Percentiles rank a stretch among this genome's conserved stretches.
Conservation (phyloP, 1,284 basidiomycete species). For the Pyrrhoderma noxium region DNA sequence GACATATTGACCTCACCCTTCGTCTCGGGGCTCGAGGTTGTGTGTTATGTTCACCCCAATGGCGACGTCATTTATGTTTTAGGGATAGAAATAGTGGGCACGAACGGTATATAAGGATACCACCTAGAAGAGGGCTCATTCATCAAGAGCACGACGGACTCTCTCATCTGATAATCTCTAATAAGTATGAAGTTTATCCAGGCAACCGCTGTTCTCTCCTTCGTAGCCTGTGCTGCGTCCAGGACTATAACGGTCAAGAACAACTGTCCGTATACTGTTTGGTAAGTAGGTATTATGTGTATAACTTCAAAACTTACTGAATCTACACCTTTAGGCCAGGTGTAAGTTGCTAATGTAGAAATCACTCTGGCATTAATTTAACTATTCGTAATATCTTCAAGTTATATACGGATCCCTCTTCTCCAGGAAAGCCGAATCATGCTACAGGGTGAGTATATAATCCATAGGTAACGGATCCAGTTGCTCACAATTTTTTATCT, state of each 20-base stretch:
- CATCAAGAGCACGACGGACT: too few relatives aligned
- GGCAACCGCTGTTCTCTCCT: constrained; percentile 11
- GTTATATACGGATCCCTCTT: not conserved
- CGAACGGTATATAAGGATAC: too few relatives aligned
- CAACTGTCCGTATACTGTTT: constrained; percentile 22
- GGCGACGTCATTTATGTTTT: too few relatives aligned
- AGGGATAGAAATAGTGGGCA: too few relatives aligned
- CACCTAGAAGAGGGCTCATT: too few relatives aligned
- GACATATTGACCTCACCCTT: too few relatives aligned
- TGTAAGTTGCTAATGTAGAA: constrained; percentile 2
- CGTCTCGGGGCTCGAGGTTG: too few relatives aligned
- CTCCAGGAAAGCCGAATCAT: constrained; percentile 14
- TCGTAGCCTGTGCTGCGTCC: constrained; percentile 28
- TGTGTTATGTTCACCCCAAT: too few relatives aligned
- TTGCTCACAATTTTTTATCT: not conserved
- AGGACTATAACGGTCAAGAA: constrained; percentile 33
- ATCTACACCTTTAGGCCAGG: constrained; percentile 15
- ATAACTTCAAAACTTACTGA: too few relatives aligned
- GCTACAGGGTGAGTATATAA: constrained; percentile 12
- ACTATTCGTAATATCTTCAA: too few relatives aligned
- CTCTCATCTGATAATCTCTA: not conserved
- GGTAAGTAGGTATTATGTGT: constrained; percentile 27
- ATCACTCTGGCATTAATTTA: not conserved
- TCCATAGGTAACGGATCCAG: too few relatives aligned
- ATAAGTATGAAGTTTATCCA: constrained; percentile 17